phyloP scores from a whole-genome alignment of 2,329 filamentous ascomycete genomes.

The Hypoxylon sp. region DNA sequence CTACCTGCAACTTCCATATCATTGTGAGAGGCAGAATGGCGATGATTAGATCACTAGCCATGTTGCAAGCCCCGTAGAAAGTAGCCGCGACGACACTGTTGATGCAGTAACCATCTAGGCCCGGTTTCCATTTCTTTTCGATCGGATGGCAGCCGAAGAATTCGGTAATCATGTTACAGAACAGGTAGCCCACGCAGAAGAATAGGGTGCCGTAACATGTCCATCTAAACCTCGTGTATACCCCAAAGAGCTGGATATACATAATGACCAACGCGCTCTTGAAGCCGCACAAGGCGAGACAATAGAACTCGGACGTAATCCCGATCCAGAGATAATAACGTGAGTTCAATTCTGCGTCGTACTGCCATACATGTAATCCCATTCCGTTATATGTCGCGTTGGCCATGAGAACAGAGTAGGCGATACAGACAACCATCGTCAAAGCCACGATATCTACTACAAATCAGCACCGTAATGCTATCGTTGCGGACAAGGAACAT shows the following conservation, averaged over 20 bases:
- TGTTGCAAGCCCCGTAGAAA: conserved; percentile 46
- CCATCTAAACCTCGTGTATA: conserved; percentile 41
- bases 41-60: conserved; percentile 46
- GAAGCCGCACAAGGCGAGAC: conserved; percentile 43
- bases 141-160: conserved; percentile 49
- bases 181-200: conserved; percentile 68
- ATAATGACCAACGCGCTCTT: conserved; percentile 44
- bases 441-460: conserved; percentile 42
- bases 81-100: conserved; percentile 35
- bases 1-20: conserved; percentile 46
- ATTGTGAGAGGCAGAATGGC: conserved; percentile 47
- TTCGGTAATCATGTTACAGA: conserved; percentile 66
- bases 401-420: conserved; percentile 46
- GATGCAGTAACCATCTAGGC: conserved; percentile 42
- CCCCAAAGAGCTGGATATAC: conserved; percentile 48
- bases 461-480: neutral
- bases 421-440: conserved; percentile 42
- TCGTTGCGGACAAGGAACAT: conserved; percentile 1
- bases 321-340: conserved; percentile 48
- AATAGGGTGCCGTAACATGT: conserved; percentile 45
- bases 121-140: conserved; percentile 46
- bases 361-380: conserved; percentile 49
- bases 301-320: conserved; percentile 48
- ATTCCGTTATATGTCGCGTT: conserved; percentile 47
- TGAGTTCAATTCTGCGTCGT: conserved; percentile 42